Base-by-base conservation (phyloP, 805 yeast species). In the Saccharomyces kudriavzevii region DNA sequence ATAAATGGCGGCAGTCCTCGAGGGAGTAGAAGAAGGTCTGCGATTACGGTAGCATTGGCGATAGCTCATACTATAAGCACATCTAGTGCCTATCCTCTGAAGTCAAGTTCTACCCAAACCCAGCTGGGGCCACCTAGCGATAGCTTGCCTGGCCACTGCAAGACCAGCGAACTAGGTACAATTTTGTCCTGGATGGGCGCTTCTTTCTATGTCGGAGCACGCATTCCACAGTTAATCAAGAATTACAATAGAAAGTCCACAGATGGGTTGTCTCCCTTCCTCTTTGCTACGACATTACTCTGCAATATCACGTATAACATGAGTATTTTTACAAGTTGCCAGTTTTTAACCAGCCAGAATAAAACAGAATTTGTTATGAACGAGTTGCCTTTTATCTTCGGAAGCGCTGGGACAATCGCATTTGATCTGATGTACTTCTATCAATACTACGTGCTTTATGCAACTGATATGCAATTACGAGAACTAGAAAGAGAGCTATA, bases 221-320 rank as follows among this genome's bases (percentile, higher is more conserved):
- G 98, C 56, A 67, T 89, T 48, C 98, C 98, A 1, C 98, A 91
- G 65, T 73, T 91, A 50, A 72, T 78, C 64, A 89, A 87, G 67
- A 91, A 91, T 70, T 84, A 81, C 66, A 61, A 73, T 51, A 75
- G 96, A 43, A 87, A 87, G 65, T 87, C 96, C 0, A 94, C 95
- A 0, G 84, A 85, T 31, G 97, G 97, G 2, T 75, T 90, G 2
- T 87, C 97, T 1, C 89, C 95, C 24, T 69, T 87, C 47, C 74
- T 90, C 25, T 91, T 91, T 67, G 80, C 80, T 10, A 81, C 92
- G 20, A 96, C 97, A 0, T 73, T 91, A 47, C 52, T 81, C 25
- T 96, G 96, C 3, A 92, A 92, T 68, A 59, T 83, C 40, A 79
- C 89, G 1, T 91, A 92, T 68, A 81, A 94, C 0, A 60, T 81